These are phyloP conservation scores for Claviceps citrina DNA, from an alignment of 2,329 filamentous ascomycete genomes.

Conservation along the genomic window DNA sequence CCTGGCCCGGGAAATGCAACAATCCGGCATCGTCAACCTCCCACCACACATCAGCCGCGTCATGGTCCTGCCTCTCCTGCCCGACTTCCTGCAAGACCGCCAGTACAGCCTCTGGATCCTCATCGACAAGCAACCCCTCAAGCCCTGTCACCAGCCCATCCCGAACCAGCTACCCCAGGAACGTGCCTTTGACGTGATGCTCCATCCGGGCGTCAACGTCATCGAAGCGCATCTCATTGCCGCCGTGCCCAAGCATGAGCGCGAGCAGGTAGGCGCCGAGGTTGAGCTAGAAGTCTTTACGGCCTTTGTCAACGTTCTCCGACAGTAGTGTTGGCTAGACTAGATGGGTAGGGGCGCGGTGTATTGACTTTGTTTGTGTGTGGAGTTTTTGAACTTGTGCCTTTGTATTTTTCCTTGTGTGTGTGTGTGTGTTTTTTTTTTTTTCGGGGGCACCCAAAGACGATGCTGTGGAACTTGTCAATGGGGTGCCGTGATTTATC, in stretches of 20 bases:
- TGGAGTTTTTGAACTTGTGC: too few relatives aligned
- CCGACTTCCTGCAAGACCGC: conserved; percentile 45
- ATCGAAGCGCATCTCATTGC: conserved; percentile 68
- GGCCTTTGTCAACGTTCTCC: conserved; percentile 56
- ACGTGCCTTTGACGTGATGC: conserved; percentile 59
- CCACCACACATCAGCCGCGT: conserved; percentile 53
- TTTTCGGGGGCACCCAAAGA: too few relatives aligned
- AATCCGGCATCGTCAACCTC: conserved; percentile 58
- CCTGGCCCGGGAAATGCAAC: conserved; percentile 48
- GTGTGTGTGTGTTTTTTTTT: too few relatives aligned
- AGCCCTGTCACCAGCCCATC: conserved; percentile 28
- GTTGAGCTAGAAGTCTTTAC: conserved; percentile 68
- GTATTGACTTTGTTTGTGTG: too few relatives aligned
- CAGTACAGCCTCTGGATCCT: conserved; percentile 65
- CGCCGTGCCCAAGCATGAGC: conserved; percentile 45
- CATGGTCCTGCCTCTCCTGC: conserved; percentile 53
- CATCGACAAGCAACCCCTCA: conserved; percentile 50
- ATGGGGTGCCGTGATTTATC: too few relatives aligned
- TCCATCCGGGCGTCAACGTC: conserved; percentile 59
- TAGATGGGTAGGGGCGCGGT: too few relatives aligned
- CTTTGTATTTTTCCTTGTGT: too few relatives aligned
- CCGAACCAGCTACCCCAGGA: conserved; percentile 42
- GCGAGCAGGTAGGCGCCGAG: conserved; percentile 40
- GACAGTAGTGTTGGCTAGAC: too few relatives aligned
- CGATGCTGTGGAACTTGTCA: too few relatives aligned